Evolutionary conservation across 306 rosid genomes (phyloP).

Genomic region (Casuarina cunninghamiana): DNA sequence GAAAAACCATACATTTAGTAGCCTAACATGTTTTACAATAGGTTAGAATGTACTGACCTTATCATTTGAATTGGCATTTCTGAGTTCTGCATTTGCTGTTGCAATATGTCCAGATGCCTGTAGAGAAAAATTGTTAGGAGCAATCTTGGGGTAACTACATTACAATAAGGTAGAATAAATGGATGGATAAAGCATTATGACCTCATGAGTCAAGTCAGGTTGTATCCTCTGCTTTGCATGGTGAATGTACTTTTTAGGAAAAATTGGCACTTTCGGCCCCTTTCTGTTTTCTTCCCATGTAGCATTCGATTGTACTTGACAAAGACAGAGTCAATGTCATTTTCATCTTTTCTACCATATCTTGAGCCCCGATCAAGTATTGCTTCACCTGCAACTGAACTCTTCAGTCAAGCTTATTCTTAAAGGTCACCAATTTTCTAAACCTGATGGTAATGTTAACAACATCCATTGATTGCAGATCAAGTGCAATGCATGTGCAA

Average conservation of each 20-base stretch:
- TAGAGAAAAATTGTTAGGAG: slow-evolving; percentile 17
- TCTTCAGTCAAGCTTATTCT: slow-evolving; percentile 20
- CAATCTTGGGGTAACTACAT: slow-evolving; percentile 9
- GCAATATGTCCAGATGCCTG: slow-evolving; percentile 98
- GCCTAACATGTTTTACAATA: not conserved
- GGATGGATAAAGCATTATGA: slow-evolving; percentile 24
- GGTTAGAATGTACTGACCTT: slow-evolving; percentile 52
- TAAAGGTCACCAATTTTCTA: slow-evolving; percentile 10
- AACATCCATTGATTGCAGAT: slow-evolving; percentile 82
- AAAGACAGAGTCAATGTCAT: slow-evolving; percentile 70
- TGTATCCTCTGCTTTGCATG: slow-evolving; percentile 98
- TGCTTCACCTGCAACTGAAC: slow-evolving; percentile 60
- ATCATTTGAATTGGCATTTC: slow-evolving; percentile 70
- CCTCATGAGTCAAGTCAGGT: slow-evolving; percentile 97
- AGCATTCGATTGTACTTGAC: slow-evolving; percentile 90
- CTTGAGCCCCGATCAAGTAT: slow-evolving; percentile 59
- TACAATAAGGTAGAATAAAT: slow-evolving; percentile 15
- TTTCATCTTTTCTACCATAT: slow-evolving; percentile 91
- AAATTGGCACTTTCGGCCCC: slow-evolving; percentile 80
- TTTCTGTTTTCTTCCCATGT: slow-evolving; percentile 74
- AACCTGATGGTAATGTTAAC: slow-evolving; percentile 30
- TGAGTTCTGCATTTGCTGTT: slow-evolving; percentile 90
- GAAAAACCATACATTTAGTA: not conserved
- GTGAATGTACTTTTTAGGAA: slow-evolving; percentile 93
- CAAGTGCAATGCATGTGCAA: slow-evolving; percentile 96